phyloP scores from a whole-genome alignment of 2,329 filamentous ascomycete genomes.

The Colletotrichum paranaense region DNA sequence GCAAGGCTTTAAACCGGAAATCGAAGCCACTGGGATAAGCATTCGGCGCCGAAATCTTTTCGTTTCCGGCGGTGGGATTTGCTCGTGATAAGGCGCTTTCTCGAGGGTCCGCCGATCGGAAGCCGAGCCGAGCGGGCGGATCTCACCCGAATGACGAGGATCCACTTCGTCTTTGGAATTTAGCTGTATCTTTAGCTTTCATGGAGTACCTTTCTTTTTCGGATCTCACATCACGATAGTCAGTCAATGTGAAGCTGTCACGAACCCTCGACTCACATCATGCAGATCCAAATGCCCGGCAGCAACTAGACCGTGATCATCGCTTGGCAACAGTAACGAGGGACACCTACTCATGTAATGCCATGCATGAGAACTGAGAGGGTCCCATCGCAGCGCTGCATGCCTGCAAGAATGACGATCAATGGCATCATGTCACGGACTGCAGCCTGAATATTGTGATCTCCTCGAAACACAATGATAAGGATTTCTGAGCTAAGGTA shows the following conservation, averaged over 20 bases:
- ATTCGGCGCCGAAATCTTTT: not conserved
- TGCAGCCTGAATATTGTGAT: not conserved
- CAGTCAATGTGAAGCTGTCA: not conserved
- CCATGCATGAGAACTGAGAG: not conserved
- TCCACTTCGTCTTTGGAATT: not conserved
- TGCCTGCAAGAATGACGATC: not conserved
- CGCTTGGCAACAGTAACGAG: not conserved
- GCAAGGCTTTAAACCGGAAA: not conserved
- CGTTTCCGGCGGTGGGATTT: not conserved
- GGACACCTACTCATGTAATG: not conserved
- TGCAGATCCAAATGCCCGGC: not conserved
- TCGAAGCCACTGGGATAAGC: not conserved
- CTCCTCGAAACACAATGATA: not conserved
- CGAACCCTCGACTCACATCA: not conserved
- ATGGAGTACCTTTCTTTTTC: not conserved
- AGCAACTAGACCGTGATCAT: too few relatives aligned
- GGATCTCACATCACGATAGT: not conserved
- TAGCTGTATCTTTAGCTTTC: not conserved
- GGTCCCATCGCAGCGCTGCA: not conserved
- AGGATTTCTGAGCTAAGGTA: not conserved
- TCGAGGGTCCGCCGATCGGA: constrained; percentile 1
- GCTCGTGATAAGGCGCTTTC: not conserved
- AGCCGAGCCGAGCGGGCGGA: constrained; percentile 9
- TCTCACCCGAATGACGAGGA: not conserved
- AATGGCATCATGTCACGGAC: not conserved